phyloP scores from a whole-genome alignment of 1,139 yeast species.

The Wickerhamiella infanticola region DNA sequence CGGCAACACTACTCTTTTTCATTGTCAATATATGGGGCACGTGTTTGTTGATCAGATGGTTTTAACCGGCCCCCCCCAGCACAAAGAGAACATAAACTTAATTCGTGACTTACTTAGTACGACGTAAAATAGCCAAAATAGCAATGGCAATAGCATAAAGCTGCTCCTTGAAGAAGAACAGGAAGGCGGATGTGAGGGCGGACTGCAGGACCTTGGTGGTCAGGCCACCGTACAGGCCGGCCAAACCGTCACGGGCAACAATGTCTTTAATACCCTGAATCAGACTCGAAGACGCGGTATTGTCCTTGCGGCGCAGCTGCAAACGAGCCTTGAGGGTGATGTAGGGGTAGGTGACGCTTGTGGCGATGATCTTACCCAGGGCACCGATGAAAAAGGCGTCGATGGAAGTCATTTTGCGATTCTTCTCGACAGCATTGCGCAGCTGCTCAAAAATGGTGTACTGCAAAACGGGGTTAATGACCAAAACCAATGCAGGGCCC shows the following conservation, averaged over 20 bases:
- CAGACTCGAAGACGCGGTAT: slow-evolving; percentile 17
- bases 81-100: no score
- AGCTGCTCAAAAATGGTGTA: slow-evolving; percentile 79
- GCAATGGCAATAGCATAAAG: slow-evolving; percentile 28
- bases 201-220: slow-evolving; percentile 68
- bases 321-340: slow-evolving; percentile 75
- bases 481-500: slow-evolving; percentile 73
- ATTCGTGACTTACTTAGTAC: not conserved
- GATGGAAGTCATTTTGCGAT: slow-evolving; percentile 34
- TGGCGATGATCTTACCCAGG: slow-evolving; percentile 73
- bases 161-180: slow-evolving; percentile 85
- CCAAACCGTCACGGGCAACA: slow-evolving; percentile 50
- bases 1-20: slow-evolving; percentile 51
- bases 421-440: slow-evolving; percentile 46
- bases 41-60: slow-evolving; percentile 39
- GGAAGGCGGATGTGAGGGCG: slow-evolving; percentile 75
- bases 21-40: slow-evolving; percentile 49
- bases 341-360: slow-evolving; percentile 78
- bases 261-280: slow-evolving; percentile 31
- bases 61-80: slow-evolving; percentile 8
- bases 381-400: slow-evolving; percentile 86
- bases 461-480: slow-evolving; percentile 78
- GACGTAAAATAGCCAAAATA: slow-evolving; percentile 18
- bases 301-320: slow-evolving; percentile 44
- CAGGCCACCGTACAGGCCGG: slow-evolving; percentile 70